Percentiles rank a stretch among this genome's conserved stretches.
Evolutionary conservation across 192 early-diverging fungal genomes (phyloP).

Genomic region (Backusella liffmaniae): DNA sequence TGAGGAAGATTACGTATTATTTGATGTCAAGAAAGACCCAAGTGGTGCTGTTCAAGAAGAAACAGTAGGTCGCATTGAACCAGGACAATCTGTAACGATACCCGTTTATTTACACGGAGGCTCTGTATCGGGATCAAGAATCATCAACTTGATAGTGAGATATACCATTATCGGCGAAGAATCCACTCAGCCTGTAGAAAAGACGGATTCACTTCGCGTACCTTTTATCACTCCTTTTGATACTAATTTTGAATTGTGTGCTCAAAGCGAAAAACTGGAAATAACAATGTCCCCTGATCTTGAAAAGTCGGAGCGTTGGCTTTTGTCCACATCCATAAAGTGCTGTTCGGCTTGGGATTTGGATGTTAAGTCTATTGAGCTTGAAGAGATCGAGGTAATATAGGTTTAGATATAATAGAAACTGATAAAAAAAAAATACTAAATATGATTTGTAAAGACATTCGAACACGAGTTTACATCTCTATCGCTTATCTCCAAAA

Average conservation of each 20-base stretch:
- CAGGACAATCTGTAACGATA: constrained; percentile 26
- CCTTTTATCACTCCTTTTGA: constrained; percentile 58
- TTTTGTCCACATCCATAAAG: constrained; percentile 37
- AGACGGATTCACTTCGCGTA: constrained; percentile 52
- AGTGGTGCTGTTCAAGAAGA: constrained; percentile 24
- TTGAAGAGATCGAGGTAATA: constrained; percentile 30
- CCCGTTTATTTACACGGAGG: constrained; percentile 35
- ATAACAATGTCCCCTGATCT: constrained; percentile 23
- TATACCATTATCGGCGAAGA: constrained; percentile 38
- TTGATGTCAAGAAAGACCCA: constrained; percentile 11
- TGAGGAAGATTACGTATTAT: constrained; percentile 19
- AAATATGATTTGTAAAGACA: background rate
- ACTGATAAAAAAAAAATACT: background rate
- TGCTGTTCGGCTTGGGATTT: constrained; percentile 49
- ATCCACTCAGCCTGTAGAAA: constrained; percentile 49
- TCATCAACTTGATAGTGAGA: constrained; percentile 35
- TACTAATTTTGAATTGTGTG: constrained; percentile 38
- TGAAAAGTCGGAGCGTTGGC: constrained; percentile 27
- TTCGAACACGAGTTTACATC: background rate
- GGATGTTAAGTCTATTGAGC: constrained; percentile 43
- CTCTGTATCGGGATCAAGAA: constrained; percentile 17
- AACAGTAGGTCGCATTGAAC: constrained; percentile 45
- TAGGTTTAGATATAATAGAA: background rate
- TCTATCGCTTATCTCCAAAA: constrained; percentile 1
- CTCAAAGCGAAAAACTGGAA: constrained; percentile 33